Percentiles rank a stretch among this genome's conserved stretches.
Evolutionary conservation across 345 rosid species (phyloP).

Genomic region (Arabis hirsuta): DNA sequence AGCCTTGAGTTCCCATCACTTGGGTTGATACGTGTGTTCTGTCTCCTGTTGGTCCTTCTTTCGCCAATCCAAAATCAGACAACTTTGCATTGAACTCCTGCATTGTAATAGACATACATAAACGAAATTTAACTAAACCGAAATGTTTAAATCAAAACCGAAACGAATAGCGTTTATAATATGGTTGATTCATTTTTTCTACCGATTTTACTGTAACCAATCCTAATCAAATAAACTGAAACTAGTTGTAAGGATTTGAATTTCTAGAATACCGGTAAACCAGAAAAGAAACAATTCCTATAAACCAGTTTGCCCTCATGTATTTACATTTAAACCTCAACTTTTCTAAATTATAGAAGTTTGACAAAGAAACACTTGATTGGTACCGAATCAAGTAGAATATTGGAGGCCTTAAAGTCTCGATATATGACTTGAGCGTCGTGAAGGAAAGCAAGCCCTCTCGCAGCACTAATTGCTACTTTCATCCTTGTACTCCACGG

Average conservation of each 20-base stretch:
- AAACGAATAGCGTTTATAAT: too few relatives aligned
- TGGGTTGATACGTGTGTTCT: conserved; percentile 91
- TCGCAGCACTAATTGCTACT: conserved; percentile 89
- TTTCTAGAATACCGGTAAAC: too few relatives aligned
- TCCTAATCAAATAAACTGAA: too few relatives aligned
- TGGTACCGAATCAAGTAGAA: conserved; percentile 81
- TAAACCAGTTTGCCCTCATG: too few relatives aligned
- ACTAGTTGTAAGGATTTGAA: too few relatives aligned
- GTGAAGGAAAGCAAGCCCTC: conserved; percentile 90
- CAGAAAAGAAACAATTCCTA: too few relatives aligned
- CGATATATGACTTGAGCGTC: conserved; percentile 94
- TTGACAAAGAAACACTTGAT: not conserved
- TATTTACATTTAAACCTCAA: not conserved
- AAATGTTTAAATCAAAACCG: too few relatives aligned
- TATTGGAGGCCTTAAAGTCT: conserved; percentile 91
- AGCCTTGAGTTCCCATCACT: conserved; percentile 92
- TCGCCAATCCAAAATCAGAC: conserved; percentile 94
- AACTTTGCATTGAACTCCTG: conserved; percentile 91
- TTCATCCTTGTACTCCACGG: conserved; percentile 86
- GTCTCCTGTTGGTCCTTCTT: conserved; percentile 94
- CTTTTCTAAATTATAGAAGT: not conserved
- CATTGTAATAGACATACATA: not conserved
- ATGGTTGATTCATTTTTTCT: too few relatives aligned
- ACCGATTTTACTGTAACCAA: too few relatives aligned
- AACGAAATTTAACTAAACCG: too few relatives aligned